Evolutionary conservation across 2,329 filamentous ascomycete species (phyloP).

Genomic region (Talaromyces rugulosus): DNA sequence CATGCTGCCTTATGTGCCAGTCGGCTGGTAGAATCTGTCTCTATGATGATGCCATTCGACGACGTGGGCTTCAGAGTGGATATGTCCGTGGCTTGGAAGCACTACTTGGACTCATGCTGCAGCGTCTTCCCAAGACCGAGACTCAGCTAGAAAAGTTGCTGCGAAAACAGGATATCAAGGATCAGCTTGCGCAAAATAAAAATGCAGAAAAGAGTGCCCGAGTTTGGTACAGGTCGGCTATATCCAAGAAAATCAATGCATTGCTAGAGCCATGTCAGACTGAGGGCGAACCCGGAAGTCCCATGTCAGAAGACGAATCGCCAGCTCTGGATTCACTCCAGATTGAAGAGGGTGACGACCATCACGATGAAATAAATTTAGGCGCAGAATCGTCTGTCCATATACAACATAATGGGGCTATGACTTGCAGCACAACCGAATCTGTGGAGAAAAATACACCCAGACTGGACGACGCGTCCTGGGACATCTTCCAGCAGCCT

Average conservation of each 20-base stretch:
- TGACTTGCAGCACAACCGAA: no score
- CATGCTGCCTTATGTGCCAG: constrained; percentile 59
- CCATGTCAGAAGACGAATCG: no score
- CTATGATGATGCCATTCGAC: neutral
- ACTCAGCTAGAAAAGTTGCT: neutral
- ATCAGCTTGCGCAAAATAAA: neutral
- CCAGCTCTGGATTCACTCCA: no score
- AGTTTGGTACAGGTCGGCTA: neutral
- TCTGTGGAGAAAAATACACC: no score
- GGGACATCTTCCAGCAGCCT: constrained; percentile 2
- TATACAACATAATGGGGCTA: no score
- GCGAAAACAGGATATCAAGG: neutral
- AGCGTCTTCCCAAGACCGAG: neutral
- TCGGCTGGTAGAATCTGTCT: constrained; percentile 18
- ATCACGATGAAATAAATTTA: no score
- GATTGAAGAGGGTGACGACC: no score
- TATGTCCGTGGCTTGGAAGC: constrained; percentile 2
- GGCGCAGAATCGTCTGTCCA: no score
- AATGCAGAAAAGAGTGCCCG: neutral
- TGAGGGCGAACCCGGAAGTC: no score
- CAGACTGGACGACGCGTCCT: no score
- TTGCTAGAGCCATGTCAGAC: neutral
- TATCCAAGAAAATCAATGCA: neutral
- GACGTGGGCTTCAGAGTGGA: constrained; percentile 1
- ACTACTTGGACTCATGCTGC: neutral